These are phyloP conservation scores for Ajuga reptans DNA, from an alignment of 305 asterid species.

Conservation along the genomic window DNA sequence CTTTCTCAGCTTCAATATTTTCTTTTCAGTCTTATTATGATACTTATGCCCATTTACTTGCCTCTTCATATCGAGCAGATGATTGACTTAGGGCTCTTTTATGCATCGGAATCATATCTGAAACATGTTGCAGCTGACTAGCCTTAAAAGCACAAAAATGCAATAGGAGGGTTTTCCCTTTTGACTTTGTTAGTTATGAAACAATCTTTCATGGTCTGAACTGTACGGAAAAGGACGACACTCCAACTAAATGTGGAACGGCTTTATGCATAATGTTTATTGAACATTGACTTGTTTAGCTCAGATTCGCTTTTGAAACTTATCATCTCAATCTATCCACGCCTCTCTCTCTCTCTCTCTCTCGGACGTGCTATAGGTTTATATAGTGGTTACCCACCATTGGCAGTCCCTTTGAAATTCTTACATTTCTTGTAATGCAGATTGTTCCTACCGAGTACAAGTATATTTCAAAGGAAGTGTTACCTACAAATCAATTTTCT, in stretches of 20 bases:
- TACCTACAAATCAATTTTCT: conserved; percentile 94
- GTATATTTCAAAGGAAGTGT: conserved; percentile 70
- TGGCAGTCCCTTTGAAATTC: conserved; percentile 10
- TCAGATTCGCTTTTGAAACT: neutral
- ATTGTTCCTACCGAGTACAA: conserved; percentile 94
- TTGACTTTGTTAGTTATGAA: neutral
- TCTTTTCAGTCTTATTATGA: neutral
- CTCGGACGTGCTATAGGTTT: conserved; percentile 4
- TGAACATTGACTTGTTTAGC: neutral
- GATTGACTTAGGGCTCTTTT: conserved; percentile 7
- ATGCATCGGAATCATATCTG: neutral
- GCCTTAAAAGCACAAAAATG: neutral
- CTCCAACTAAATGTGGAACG: neutral
- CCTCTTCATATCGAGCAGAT: conserved; percentile 1
- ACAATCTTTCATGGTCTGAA: neutral
- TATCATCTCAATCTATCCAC: neutral
- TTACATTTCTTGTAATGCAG: conserved; percentile 35
- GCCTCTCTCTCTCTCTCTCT: neutral
- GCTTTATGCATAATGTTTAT: neutral
- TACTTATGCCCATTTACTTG: neutral
- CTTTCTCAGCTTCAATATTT: conserved; percentile 8
- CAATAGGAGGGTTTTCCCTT: neutral
- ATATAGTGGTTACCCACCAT: conserved; percentile 2
- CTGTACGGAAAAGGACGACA: neutral
- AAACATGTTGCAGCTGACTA: conserved; percentile 11